Conservation (phyloP, 805 yeast genomes). For the Lipomyces kockii region DNA sequence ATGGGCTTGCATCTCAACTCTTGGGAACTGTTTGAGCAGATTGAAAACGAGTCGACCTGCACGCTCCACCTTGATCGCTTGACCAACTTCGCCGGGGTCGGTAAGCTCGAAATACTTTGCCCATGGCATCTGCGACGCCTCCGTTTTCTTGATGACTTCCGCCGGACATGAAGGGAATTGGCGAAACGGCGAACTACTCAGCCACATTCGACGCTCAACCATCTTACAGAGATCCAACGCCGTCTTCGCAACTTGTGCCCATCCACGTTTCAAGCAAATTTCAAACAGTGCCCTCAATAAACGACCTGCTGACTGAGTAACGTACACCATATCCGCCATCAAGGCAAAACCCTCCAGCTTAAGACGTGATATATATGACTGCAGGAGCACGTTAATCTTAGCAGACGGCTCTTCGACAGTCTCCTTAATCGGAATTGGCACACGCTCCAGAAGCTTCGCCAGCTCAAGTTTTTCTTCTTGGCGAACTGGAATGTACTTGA, state of each 20-base stretch:
- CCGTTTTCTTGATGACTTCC: conserved; percentile 74
- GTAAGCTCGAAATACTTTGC: conserved; percentile 67
- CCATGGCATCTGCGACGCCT: conserved; percentile 85
- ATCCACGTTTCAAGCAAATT: conserved; percentile 67
- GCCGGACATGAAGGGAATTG: conserved; percentile 76
- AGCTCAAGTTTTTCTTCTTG: conserved; percentile 84
- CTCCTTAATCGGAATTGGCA: conserved; percentile 88
- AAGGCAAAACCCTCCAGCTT: conserved; percentile 85
- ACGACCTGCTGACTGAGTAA: conserved; percentile 92
- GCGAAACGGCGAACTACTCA: conserved; percentile 79
- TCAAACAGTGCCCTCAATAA: conserved; percentile 84
- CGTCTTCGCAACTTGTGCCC: conserved; percentile 67
- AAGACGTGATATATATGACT: conserved; percentile 81
- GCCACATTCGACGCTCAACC: conserved; percentile 84
- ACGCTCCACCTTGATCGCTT: conserved; percentile 73
- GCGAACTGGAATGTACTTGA: conserved; percentile 79
- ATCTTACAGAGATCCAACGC: conserved; percentile 73
- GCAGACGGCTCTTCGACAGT: conserved; percentile 69
- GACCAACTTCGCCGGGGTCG: conserved; percentile 77
- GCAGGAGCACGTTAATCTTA: conserved; percentile 78
- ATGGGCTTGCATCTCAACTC: conserved; percentile 59
- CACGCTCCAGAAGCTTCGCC: conserved; percentile 64
- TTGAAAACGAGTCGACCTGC: conserved; percentile 60
- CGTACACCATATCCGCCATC: conserved; percentile 89
- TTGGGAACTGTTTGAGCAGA: conserved; percentile 74